These are phyloP conservation scores for Funneliformis caledonium DNA, from an alignment of 371 early-diverging fungal species.

Conservation along the genomic window DNA sequence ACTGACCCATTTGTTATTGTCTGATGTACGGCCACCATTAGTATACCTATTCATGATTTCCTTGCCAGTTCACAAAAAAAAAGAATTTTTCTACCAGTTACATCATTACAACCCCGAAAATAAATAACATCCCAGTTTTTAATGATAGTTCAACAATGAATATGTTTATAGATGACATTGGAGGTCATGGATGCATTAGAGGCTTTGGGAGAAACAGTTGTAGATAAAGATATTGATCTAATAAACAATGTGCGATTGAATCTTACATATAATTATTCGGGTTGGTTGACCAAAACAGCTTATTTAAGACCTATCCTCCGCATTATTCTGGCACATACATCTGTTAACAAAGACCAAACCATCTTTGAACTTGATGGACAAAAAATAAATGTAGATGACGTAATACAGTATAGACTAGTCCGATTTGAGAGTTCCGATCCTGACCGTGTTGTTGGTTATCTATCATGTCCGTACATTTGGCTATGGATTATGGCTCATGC, in stretches of 20 bases:
- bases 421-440: neutral
- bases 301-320: neutral
- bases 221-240: neutral
- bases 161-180: conserved; percentile 10
- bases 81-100: neutral
- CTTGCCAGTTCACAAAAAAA: conserved; percentile 14
- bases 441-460: neutral
- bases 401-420: neutral
- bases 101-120: neutral
- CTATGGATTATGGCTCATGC: conserved; percentile 7
- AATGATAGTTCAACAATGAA: neutral
- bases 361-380: neutral
- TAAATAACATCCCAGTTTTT: neutral
- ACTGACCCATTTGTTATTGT: neutral
- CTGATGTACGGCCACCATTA: conserved; percentile 14
- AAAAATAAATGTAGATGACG: neutral
- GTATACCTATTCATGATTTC: neutral
- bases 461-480: conserved; percentile 15
- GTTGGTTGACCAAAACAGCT: neutral
- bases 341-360: neutral
- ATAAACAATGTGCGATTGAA: neutral
- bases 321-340: neutral
- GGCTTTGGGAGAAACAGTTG: neutral
- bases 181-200: conserved; percentile 8
- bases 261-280: neutral